phyloP scores from a whole-genome alignment of 2,329 filamentous ascomycete genomes.

The Fusarium circinatum region DNA sequence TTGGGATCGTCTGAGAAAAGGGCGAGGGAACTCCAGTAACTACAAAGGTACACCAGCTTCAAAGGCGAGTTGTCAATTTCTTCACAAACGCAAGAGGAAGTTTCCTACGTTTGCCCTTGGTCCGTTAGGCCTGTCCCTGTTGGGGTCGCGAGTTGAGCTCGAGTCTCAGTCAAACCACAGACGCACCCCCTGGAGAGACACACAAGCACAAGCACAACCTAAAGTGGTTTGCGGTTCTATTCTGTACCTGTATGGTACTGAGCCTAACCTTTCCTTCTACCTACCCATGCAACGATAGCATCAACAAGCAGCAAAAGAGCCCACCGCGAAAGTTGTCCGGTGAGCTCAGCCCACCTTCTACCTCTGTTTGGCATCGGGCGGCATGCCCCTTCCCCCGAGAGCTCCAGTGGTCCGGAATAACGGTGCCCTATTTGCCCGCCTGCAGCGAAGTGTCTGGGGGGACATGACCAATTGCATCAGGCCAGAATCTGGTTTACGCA shows the following conservation, averaged over 20 bases:
- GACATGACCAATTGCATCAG: conserved; percentile 44
- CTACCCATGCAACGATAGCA: conserved; percentile 29
- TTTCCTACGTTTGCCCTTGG: conserved; percentile 36
- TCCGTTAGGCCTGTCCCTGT: conserved; percentile 41
- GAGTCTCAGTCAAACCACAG: conserved; percentile 19
- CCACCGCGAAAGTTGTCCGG: conserved; percentile 28
- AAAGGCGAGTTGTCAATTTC: conserved; percentile 15
- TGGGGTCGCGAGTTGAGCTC: conserved; percentile 19
- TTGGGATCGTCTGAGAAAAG: conserved; percentile 12
- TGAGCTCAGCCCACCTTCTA: conserved; percentile 41
- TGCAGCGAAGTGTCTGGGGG: conserved; percentile 26
- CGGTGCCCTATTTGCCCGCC: conserved; percentile 42
- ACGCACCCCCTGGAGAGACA: not conserved
- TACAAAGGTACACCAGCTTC: conserved; percentile 13
- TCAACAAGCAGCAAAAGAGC: conserved; percentile 13
- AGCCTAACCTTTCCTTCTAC: not conserved
- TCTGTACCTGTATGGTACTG: conserved; percentile 4
- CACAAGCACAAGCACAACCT: not conserved
- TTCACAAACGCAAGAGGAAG: conserved; percentile 22
- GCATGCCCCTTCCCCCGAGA: conserved; percentile 41
- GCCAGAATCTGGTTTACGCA: conserved; percentile 45
- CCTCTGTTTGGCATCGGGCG: conserved; percentile 31
- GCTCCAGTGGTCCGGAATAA: conserved; percentile 44
- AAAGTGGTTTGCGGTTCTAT: conserved; percentile 1
- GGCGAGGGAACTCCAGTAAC: conserved; percentile 6